Evolutionary conservation across 192 early-diverging fungal species (phyloP), one percentile per base, ranked within the genome.

Genomic region (Backusella circina): DNA sequence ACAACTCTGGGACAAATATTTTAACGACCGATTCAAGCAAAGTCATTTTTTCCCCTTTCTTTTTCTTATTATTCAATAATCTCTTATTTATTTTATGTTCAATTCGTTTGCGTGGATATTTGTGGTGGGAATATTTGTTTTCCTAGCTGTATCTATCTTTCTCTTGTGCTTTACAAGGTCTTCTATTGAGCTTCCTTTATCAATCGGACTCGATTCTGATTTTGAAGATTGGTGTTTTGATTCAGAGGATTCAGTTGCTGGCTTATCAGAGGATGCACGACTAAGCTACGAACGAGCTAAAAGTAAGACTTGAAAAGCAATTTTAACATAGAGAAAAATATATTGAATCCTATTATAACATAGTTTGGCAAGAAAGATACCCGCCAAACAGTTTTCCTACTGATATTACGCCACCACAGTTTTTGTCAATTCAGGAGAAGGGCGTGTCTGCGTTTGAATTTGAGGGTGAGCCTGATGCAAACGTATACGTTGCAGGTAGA

Each of bases 371-470:
- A 84, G 82, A 86, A 30, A 86, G 86, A 31, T 83, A 92, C 66
- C 93, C 93, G 9, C 92, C 91, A 33, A 90, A 90, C 66, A 92
- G 91, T 74, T 77, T 92, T 16, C 79, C 88, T 73, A 94, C 93
- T 12, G 88, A 92, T 75, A 89, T 94, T 35, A 93, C 92, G 7
- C 68, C 89, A 31, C 90, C 91, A 65, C 93, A 94, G 81, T 88
- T 91, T 77, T 82, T 87, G 57, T 89, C 88, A 30, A 93, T 94
- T 74, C 90, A 91, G 75, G 93, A 94, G 78, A 92, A 92, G 80
- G 93, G 93, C 50, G 93, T 94, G 2, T 88, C 89, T 23, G 93
- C 93, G 13, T 94, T 92, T 90, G 91, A 94, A 82, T 92, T 94
- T 85, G 92, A 90, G 50, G 86, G 91, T 23, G 87, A 89, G 67